These are phyloP conservation scores for Triticum aestivum DNA, from an alignment of 176 grass and related monocot genomes.

Conservation along the genomic window DNA sequence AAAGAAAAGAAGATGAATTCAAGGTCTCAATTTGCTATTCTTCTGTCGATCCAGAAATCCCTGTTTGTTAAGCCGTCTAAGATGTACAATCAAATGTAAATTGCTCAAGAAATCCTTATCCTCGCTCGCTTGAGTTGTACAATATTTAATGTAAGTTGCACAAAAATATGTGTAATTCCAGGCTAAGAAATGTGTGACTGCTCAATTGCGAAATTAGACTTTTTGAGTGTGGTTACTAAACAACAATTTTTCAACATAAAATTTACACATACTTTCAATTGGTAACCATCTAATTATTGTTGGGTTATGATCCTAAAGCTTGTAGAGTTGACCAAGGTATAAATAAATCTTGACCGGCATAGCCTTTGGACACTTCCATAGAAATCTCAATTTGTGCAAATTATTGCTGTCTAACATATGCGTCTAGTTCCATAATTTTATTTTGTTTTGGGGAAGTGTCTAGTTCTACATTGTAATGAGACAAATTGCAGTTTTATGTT, in stretches of 20 bases:
- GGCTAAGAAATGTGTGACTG: background rate
- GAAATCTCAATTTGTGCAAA: background rate
- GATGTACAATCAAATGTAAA: background rate
- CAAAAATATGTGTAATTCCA: background rate
- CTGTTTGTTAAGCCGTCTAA: background rate
- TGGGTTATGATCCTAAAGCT: background rate
- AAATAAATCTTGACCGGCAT: background rate
- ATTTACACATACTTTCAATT: background rate
- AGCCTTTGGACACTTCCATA: background rate
- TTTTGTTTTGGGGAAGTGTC: too few relatives aligned
- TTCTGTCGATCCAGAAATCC: background rate
- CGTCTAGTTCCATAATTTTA: background rate
- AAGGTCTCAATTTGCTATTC: background rate
- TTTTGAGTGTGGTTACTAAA: too few relatives aligned
- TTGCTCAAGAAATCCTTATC: background rate
- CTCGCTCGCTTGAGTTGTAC: background rate
- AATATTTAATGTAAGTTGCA: background rate
- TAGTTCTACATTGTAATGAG: background rate
- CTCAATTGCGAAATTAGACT: too few relatives aligned
- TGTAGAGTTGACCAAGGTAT: background rate
- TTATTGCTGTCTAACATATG: background rate
- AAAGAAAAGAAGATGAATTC: too few relatives aligned
- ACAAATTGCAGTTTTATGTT: background rate
- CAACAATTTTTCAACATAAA: background rate
- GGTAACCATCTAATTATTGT: background rate